A percentile compares a stretch with the other conserved stretches of the same genome.
These are phyloP conservation scores for Leccinellum albellum DNA, from an alignment of 768 basidiomycete genomes.

Conservation along the genomic window DNA sequence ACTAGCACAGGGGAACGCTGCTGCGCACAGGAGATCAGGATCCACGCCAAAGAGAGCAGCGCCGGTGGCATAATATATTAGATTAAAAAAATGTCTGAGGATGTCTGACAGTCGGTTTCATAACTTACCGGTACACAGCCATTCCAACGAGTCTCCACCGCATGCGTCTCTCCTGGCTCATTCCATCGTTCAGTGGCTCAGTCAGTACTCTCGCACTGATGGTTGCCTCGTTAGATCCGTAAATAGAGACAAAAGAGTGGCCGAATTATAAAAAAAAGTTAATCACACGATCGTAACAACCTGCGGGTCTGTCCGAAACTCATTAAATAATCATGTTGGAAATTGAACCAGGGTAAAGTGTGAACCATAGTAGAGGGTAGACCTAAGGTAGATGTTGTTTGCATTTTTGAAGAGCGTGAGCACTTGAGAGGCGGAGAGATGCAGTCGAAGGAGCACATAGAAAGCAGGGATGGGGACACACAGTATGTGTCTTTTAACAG, in stretches of 20 bases:
- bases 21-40: background rate
- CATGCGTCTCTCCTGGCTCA: background rate
- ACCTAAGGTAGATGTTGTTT: background rate
- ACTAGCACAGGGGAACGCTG: background rate
- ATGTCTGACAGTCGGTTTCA: background rate
- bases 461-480: background rate
- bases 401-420: background rate
- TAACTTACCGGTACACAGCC: background rate
- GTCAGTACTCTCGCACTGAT: background rate
- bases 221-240: background rate
- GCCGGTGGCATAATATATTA: background rate
- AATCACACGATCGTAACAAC: background rate
- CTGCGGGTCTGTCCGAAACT: background rate
- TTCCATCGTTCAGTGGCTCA: background rate
- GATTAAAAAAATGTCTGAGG: background rate
- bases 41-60: background rate
- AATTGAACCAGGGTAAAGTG: background rate
- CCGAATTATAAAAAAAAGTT: background rate
- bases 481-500: slow-evolving; percentile 5
- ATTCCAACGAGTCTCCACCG: background rate
- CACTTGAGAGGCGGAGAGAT: background rate
- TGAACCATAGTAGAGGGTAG: background rate
- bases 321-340: background rate
- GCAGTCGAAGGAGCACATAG: background rate
- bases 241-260: background rate